Evolutionary conservation across 495 filamentous ascomycete species (phyloP), one percentile per base, ranked within the genome.

Genomic region (Aspergillus taichungensis): DNA sequence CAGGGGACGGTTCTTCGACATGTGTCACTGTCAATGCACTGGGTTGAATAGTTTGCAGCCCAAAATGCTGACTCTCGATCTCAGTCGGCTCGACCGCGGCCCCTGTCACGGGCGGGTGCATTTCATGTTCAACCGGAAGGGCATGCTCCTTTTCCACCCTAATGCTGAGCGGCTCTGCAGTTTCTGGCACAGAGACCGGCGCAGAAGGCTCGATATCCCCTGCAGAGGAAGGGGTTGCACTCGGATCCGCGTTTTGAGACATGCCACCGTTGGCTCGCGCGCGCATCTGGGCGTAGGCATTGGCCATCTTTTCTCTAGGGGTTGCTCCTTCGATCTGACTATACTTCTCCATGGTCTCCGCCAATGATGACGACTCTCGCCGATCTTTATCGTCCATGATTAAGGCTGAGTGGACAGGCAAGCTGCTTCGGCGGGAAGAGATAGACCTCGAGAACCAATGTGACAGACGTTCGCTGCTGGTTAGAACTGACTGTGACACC

Each of bases 11-110:
- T 30, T 63, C 54, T 18, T 67, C 63, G 8, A 39, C 37, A 40
- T 59, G 43, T 3, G 33, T 57, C n/a, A 64, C 58, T 13, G 64
- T 61, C 36, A 73, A 59, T 11, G 60, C 67, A 42, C 65, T 66
- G 3, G 67, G 69, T 8, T 71, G 67, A 35, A 73, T 70, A 1
- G 66, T 73, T 41, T 68, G 63, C 28, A 69, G 49, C 27, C 34
- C 37, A 9, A 47, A 35, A 28, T 50, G 45, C 6, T 42, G 45
- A 12, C 53, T 46, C 7, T 44, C 44, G 6, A 51, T 36, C 29
- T 60, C 52, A 7, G 48, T 46, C 30, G 58, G 56, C n/a, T 38
- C 45, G 18, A 61, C 36, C 36, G 60, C 32, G 18, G 54, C 31
- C 13, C 51, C 60, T 10, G 59, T 33, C 35, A 55, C 47, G 10